These are phyloP conservation scores for Cyclotella cryptica DNA, from an alignment of 108 stramenopile species.

Conservation along the genomic window DNA sequence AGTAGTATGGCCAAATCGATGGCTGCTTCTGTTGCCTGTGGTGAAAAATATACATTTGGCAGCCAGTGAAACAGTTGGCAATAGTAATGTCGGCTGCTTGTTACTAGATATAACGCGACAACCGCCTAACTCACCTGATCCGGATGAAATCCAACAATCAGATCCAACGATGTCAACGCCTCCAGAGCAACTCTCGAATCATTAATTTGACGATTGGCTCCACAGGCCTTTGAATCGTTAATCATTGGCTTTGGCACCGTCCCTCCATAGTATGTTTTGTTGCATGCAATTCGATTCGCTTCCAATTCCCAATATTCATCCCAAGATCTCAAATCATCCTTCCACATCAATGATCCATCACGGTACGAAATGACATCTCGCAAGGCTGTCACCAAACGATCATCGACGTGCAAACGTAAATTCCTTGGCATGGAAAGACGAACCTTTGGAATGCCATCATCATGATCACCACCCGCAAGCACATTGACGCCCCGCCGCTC, in stretches of 20 bases:
- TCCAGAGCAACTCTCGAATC: constrained; percentile 39
- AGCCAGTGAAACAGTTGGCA: too few relatives aligned
- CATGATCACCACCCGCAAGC: not conserved
- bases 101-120: not conserved
- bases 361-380: constrained; percentile 9
- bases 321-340: constrained; percentile 39
- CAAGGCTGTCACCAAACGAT: constrained; percentile 54
- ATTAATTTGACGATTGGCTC: constrained; percentile 31
- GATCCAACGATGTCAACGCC: constrained; percentile 28
- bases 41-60: too few relatives aligned
- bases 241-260: constrained; percentile 24
- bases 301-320: constrained; percentile 42
- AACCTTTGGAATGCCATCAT: not conserved
- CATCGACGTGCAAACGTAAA: constrained; percentile 62
- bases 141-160: constrained; percentile 90
- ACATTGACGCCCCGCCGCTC: constrained; percentile 1
- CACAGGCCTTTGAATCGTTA: not conserved
- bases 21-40: constrained; percentile 82
- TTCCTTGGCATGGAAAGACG: constrained; percentile 36
- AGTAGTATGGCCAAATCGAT: constrained; percentile 73
- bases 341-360: not conserved
- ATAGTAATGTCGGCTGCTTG: not conserved
- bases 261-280: constrained; percentile 38
- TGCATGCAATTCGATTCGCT: constrained; percentile 15
- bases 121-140: constrained; percentile 53